phyloP scores from a whole-genome alignment of 805 yeast species.

The Metschnikowia proteae region DNA sequence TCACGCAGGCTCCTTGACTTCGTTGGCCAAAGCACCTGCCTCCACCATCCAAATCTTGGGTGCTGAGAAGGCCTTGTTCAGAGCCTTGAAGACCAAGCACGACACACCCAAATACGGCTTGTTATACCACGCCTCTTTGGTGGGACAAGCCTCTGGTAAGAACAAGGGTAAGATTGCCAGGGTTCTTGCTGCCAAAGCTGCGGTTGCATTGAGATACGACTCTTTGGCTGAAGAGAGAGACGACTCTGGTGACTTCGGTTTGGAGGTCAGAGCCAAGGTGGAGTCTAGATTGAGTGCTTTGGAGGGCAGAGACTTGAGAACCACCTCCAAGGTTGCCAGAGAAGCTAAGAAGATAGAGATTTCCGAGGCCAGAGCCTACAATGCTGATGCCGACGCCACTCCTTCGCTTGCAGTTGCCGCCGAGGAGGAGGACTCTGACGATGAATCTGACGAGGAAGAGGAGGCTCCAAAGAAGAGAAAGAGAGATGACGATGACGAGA shows the following conservation, averaged over 20 bases:
- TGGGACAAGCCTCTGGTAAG: slow-evolving; percentile 90
- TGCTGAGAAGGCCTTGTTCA: slow-evolving; percentile 94
- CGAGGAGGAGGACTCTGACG: slow-evolving; percentile 23
- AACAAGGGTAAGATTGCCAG: slow-evolving; percentile 99
- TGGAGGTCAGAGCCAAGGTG: slow-evolving; percentile 86
- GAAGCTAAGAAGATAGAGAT: slow-evolving; percentile 85
- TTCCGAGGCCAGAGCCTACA: slow-evolving; percentile 81
- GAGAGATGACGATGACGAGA: slow-evolving; percentile 18
- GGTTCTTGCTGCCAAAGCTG: slow-evolving; percentile 97
- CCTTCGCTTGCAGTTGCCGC: slow-evolving; percentile 42
- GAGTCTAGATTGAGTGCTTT: slow-evolving; percentile 91
- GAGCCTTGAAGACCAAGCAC: slow-evolving; percentile 95
- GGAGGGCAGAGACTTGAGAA: slow-evolving; percentile 95
- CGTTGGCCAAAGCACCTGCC: slow-evolving; percentile 96
- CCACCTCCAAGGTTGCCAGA: slow-evolving; percentile 77
- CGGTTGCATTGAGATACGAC: slow-evolving; percentile 94
- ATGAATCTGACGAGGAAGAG: slow-evolving; percentile 18
- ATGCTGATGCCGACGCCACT: slow-evolving; percentile 80
- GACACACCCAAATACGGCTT: slow-evolving; percentile 96
- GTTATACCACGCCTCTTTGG: slow-evolving; percentile 90
- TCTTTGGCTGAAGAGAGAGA: slow-evolving; percentile 96
- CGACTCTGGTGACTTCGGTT: slow-evolving; percentile 91
- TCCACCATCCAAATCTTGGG: slow-evolving; percentile 97
- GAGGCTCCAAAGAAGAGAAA: slow-evolving; percentile 18
- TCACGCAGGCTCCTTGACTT: slow-evolving; percentile 96